Evolutionary conservation across 1,284 basidiomycete species (phyloP), one percentile per base, ranked within the genome.

Genomic region (Baeospora myosura): DNA sequence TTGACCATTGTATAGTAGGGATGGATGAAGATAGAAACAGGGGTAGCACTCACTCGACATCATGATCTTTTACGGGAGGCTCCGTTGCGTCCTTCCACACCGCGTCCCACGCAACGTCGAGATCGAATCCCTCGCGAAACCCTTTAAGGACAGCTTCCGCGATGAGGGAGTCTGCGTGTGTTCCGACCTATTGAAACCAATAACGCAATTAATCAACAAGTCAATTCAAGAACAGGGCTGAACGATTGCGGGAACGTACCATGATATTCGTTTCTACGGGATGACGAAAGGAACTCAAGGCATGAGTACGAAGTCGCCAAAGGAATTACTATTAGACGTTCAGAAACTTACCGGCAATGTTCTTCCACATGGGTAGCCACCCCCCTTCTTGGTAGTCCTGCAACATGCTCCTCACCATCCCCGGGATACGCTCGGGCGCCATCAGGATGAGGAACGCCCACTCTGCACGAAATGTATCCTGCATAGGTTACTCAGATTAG

Each of bases 331-430:
- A 28, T 35, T 16, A 12, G 22, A 16, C 5, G 17, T 8, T 47
- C n/a, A n/a, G n/a, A n/a, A n/a, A n/a, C 65, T 46, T 38, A 81
- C 78, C 87, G 46, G 86, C 77, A 12, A 90, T 74, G 50, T 90
- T 91, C 63, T 89, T 89, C 88, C 88, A 91, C 87, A 91, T 90
- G 0, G 88, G 88, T 34, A 91, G 62, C 82, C 86, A 88, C 3
- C 88, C 88, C 20, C 84, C 78, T 75, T 85, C 72, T 44, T 68
- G 59, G 52, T 81, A 91, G 58, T 90, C 87, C 44, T 85, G 79
- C 10, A 91, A 62, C 82, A 91, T 89, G 49, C 81, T 86, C 25
- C 69, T 73, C 2, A 92, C 69, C 81, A 90, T 88, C 0, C 71
- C 80, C 0, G 80, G 72, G 5, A 89, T 65, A 8, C 84, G 69